Percentiles rank a stretch among this genome's conserved stretches.
These are phyloP conservation scores for Sherardia arvensis DNA, from an alignment of 257 asterid genomes.

Conservation along the genomic window DNA sequence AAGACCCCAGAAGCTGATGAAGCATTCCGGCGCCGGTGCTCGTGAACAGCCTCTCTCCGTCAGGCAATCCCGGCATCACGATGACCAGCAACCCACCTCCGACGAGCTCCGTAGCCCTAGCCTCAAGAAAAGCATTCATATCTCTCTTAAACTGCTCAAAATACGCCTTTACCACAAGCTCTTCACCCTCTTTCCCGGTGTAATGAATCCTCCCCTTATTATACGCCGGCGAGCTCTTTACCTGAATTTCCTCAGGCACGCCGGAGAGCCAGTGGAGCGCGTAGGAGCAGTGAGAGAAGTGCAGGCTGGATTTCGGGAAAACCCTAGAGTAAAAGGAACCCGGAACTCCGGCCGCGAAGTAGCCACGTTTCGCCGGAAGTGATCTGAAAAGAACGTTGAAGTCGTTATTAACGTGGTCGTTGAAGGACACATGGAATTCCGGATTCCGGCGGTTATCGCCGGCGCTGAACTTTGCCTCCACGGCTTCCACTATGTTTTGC, in stretches of 20 bases:
- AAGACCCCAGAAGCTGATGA: slow-evolving; percentile 27
- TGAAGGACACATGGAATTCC: slow-evolving; percentile 31
- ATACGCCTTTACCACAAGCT: slow-evolving; percentile 24
- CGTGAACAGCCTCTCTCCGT: slow-evolving; percentile 14
- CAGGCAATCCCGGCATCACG: slow-evolving; percentile 26
- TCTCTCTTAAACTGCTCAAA: slow-evolving; percentile 19
- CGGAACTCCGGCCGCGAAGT: slow-evolving; percentile 25
- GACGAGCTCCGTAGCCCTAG: slow-evolving; percentile 30
- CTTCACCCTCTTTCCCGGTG: slow-evolving; percentile 17
- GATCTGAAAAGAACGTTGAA: slow-evolving; percentile 37
- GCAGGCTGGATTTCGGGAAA: slow-evolving; percentile 21
- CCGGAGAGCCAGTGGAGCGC: slow-evolving; percentile 37
- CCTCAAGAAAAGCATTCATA: slow-evolving; percentile 16
- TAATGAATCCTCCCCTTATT: slow-evolving; percentile 31
- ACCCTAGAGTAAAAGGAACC: slow-evolving; percentile 29
- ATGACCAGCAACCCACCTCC: slow-evolving; percentile 30
- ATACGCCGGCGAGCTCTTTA: slow-evolving; percentile 17
- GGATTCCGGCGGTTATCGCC: background rate
- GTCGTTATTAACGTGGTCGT: slow-evolving; percentile 27
- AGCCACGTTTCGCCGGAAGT: slow-evolving; percentile 24
- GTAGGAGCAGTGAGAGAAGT: slow-evolving; percentile 24
- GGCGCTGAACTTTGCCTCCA: slow-evolving; percentile 8
- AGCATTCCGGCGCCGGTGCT: slow-evolving; percentile 17
- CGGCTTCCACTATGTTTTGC: slow-evolving; percentile 25
- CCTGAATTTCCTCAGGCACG: slow-evolving; percentile 18